Percentiles rank a stretch among this genome's conserved stretches.
These are phyloP conservation scores for Aspergillus bridgeri DNA, from an alignment of 495 filamentous ascomycete genomes.

Conservation along the genomic window DNA sequence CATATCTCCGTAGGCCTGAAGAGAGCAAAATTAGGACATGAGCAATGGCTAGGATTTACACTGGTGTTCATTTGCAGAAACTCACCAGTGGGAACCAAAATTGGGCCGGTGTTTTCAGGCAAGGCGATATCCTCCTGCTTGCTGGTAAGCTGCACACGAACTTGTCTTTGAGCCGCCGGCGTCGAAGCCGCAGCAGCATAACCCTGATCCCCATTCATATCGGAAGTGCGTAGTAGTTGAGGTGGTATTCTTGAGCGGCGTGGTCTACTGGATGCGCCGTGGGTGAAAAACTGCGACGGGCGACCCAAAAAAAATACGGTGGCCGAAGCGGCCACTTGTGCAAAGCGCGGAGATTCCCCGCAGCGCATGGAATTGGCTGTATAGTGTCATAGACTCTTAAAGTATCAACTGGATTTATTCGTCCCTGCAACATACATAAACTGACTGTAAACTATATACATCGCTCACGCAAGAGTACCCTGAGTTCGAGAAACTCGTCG, in stretches of 20 bases:
- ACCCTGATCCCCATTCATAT: conserved; percentile 32
- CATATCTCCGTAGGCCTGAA: conserved; percentile 79
- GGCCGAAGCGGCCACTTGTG: conserved; percentile 42
- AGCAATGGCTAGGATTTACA: conserved; percentile 9
- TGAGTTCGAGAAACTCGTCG: conserved; percentile 35
- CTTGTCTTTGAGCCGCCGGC: conserved; percentile 46
- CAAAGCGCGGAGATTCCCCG: conserved; percentile 39
- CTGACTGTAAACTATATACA: conserved; percentile 9
- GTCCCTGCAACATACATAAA: neutral
- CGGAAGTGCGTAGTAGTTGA: conserved; percentile 17
- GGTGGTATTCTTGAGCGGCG: conserved; percentile 4
- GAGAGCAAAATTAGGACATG: neutral
- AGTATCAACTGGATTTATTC: neutral
- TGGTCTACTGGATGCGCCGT: conserved; percentile 17
- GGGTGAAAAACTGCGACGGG: conserved; percentile 26
- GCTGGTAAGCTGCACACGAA: conserved; percentile 59
- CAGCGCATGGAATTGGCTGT: conserved; percentile 1
- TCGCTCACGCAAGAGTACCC: neutral
- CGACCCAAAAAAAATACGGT: conserved; percentile 46
- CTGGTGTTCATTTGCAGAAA: neutral
- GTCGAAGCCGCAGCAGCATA: conserved; percentile 20
- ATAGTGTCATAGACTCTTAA: neutral
- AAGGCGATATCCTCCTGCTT: conserved; percentile 57
- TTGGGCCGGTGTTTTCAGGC: conserved; percentile 57
- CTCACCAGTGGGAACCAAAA: conserved; percentile 64